Base-by-base conservation (phyloP, 345 rosid genomes). In the Rhodamnia argentea region DNA sequence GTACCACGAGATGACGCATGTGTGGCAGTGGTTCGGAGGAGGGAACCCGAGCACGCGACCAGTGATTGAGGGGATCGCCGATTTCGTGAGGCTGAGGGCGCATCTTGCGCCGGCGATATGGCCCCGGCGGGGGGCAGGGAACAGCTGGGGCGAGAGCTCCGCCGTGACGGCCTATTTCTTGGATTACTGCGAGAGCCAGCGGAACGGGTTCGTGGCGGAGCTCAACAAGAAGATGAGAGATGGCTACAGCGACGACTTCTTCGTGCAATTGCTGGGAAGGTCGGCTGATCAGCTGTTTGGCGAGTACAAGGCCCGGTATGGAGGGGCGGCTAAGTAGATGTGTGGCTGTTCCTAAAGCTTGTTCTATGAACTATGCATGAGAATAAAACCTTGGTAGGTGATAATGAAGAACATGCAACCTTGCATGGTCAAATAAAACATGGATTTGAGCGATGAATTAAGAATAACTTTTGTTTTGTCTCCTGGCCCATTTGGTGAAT, bases 1-100 rank as follows among this genome's bases (percentile, higher is more conserved):
- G 75, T 96, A 94, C 82, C 96, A 94, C 55, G 98, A 93, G 84
- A 93, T 93, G 91, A 85, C 92, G 4, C 96, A 94, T 55, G 83
- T 94, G 26, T 94, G 94, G 98, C 96, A 93, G 59, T 95, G 96
- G 98, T 86, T 89, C 54, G 96, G 98, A 13, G 90, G 89, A 11
- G 91, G 91, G 1, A 37, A 32, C 62, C 88, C 64, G 24, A 56
- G 92, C 16, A 93, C 93, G 0, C 87, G 93, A 23, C 93, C 92
- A 26, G 83, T 95, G n/a, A 89, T 91, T 2, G 96, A 95, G 87
- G 98, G 98, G 54, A 89, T 95, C 12, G 96, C 95, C 2, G 95
- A 95, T 86, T 93, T 84, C 29, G 94, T 95, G 86, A 93, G 96
- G 93, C 86, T 94, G 27, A 94, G 89, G 87, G 95, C 96, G 3